Evolutionary conservation across 148 eudicot genomes (phyloP), one percentile per base, ranked within the genome.

Genomic region (Cornus florida): DNA sequence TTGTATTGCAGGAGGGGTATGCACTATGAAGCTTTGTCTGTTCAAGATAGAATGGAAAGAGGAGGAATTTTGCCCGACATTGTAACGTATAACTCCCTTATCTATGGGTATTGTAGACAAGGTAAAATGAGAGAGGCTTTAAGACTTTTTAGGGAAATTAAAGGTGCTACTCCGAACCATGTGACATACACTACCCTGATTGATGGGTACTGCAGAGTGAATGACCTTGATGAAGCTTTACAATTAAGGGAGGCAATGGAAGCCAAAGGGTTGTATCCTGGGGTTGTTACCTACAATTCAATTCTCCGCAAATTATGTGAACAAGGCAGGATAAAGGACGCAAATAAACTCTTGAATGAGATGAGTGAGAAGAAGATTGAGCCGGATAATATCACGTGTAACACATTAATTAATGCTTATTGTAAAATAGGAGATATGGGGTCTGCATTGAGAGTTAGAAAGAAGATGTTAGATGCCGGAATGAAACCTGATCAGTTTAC

Each of bases 81-180:
- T 78, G 89, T 95, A 72, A 93, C 98, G 12, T 93, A 90, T 75
- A 95, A 95, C 82, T 87, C 93, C 0, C 85, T 95, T 38, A 87
- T 95, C 74, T 84, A 83, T 73, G 95, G 98, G 59, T 88, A 86
- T 82, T 93, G 94, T 83, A 89, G 86, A 79, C 92, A 93, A 84
- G 94, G 97, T 76, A 85, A 88, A 83, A 92, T 92, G 98, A 91
- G 88, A 79, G 98, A 93, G 89, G 98, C 94, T 66, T 86, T 84
- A 70, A 88, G 94, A 86, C 80, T 95, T 78, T 95, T 93, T 67
- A 81, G 74, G 84, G 93, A 95, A 73, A 85, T 95, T 33, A 85
- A 87, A 85, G 87, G 88, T 69, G 89, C 77, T 69, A 78, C 72
- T 70, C 94, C 97, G 41, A 93, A 92, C 69, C 88, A 85, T 43